These are phyloP conservation scores for Carex pumila DNA, from an alignment of 176 grass and related monocot genomes.

Conservation along the genomic window DNA sequence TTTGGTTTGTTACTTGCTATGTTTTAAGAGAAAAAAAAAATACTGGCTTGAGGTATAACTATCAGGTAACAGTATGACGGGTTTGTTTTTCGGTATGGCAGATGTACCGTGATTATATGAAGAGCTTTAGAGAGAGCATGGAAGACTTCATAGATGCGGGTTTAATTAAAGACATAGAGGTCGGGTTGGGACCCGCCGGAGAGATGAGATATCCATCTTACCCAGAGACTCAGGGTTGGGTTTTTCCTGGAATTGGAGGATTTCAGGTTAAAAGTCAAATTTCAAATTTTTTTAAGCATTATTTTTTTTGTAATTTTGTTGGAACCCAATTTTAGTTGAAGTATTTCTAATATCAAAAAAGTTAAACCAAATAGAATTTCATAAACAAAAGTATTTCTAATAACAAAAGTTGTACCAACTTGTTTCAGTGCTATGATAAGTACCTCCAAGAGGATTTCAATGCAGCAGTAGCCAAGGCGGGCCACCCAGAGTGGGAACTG, in stretches of 20 bases:
- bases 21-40: background rate
- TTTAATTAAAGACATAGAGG: conserved; percentile 74
- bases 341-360: background rate
- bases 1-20: background rate
- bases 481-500: conserved; percentile 82
- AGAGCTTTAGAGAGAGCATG: conserved; percentile 82
- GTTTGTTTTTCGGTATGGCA: conserved; percentile 23
- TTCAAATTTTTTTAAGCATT: background rate
- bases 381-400: background rate
- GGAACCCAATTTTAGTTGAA: background rate
- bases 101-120: conserved; percentile 86
- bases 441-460: conserved; percentile 60
- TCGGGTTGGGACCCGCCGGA: conserved; percentile 74
- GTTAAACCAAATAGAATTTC: background rate
- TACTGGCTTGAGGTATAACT: background rate
- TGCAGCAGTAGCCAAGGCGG: conserved; percentile 34
- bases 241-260: conserved; percentile 79
- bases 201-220: conserved; percentile 94
- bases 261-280: conserved; percentile 53
- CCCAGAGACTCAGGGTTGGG: conserved; percentile 65
- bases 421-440: conserved; percentile 84
- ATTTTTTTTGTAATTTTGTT: background rate
- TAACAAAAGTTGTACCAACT: background rate
- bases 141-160: conserved; percentile 52
- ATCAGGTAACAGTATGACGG: background rate